These are phyloP conservation scores for Trichoderma koningii DNA, from an alignment of 2,329 filamentous ascomycete species.

Conservation along the genomic window DNA sequence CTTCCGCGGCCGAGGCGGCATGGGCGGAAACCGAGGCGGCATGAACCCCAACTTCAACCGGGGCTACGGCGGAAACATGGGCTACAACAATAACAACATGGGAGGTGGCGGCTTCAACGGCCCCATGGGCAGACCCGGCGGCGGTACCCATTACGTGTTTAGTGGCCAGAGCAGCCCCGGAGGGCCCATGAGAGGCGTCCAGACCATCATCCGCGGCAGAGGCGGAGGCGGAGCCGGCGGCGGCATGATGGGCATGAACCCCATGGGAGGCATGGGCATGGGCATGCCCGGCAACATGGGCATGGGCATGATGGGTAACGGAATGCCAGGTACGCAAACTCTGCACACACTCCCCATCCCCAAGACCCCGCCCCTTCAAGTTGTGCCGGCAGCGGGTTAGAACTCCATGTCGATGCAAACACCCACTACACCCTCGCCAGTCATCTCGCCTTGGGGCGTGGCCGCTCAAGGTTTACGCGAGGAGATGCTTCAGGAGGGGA, in stretches of 20 bases:
- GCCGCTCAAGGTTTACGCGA: not conserved
- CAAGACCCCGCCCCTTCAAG: conserved; percentile 27
- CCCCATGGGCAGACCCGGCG: conserved; percentile 51
- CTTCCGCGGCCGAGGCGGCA: conserved; percentile 55
- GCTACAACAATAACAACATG: conserved; percentile 46
- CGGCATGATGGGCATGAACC: conserved; percentile 54
- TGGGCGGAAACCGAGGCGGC: conserved; percentile 48
- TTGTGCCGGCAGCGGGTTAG: conserved; percentile 14
- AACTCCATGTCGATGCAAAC: not conserved
- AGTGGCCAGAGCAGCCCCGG: conserved; percentile 44
- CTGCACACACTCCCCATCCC: not conserved
- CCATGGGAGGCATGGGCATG: conserved; percentile 53
- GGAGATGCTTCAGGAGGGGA: not conserved
- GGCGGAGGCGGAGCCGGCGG: conserved; percentile 55
- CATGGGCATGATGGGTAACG: conserved; percentile 51
- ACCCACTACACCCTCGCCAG: not conserved
- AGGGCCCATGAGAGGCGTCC: conserved; percentile 51
- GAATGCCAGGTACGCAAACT: conserved; percentile 41
- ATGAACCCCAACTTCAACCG: conserved; percentile 53
- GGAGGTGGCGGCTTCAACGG: conserved; percentile 51
- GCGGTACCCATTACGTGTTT: conserved; percentile 55
- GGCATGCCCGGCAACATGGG: conserved; percentile 62
- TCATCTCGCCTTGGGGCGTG: not conserved
- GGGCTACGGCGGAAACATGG: conserved; percentile 43
- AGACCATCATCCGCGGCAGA: conserved; percentile 52